phyloP scores from a whole-genome alignment of 331 rosid species.

The Acacia pycnantha region DNA sequence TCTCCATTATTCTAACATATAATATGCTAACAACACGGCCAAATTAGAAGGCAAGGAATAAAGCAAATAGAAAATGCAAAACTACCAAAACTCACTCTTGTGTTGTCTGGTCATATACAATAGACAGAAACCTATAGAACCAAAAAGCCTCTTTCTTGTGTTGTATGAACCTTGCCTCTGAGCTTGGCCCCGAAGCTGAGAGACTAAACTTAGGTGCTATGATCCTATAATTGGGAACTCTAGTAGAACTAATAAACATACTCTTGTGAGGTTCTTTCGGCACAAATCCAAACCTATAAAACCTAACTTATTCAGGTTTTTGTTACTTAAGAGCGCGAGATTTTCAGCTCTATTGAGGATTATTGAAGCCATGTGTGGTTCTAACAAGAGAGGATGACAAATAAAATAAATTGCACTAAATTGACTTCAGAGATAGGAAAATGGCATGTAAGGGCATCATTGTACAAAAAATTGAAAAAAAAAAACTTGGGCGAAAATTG shows the following conservation, averaged over 20 bases:
- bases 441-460: neutral
- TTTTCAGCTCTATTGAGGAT: slow-evolving; percentile 54
- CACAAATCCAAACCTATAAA: neutral
- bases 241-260: neutral
- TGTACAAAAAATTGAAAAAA: too few relatives aligned
- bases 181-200: slow-evolving; percentile 60
- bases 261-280: slow-evolving; percentile 42
- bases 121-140: slow-evolving; percentile 66
- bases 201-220: neutral
- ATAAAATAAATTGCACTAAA: slow-evolving; percentile 8
- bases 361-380: slow-evolving; percentile 47
- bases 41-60: too few relatives aligned
- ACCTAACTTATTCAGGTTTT: too few relatives aligned
- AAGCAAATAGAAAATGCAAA: too few relatives aligned
- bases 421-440: slow-evolving; percentile 16
- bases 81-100: too few relatives aligned
- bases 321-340: slow-evolving; percentile 24
- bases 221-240: too few relatives aligned
- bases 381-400: slow-evolving; percentile 12
- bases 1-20: too few relatives aligned
- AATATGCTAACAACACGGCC: too few relatives aligned
- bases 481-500: too few relatives aligned
- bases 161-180: slow-evolving; percentile 70
- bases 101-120: slow-evolving; percentile 52
- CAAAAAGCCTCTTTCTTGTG: slow-evolving; percentile 72